Percentiles rank a stretch among this genome's conserved stretches.
Conservation (phyloP, 768 basidiomycete genomes). For the Amanita thiersii region DNA sequence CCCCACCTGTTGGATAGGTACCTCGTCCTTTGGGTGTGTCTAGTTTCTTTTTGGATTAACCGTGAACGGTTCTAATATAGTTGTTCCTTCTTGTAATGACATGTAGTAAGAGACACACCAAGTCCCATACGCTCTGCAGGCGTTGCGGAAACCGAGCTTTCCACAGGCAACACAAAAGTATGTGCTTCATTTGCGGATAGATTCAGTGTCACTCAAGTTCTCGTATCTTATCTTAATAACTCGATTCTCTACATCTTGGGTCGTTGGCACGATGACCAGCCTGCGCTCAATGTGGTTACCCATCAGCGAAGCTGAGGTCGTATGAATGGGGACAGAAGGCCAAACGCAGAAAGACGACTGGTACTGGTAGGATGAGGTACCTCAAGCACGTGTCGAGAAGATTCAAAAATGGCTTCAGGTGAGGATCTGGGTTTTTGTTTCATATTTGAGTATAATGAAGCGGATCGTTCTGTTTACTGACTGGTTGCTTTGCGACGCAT, state of each 20-base stretch:
- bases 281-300: slow-evolving; percentile 95
- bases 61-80: slow-evolving; percentile 1
- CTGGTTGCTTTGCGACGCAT: too few relatives aligned
- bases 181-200: slow-evolving; percentile 19
- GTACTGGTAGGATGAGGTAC: slow-evolving; percentile 92
- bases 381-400: slow-evolving; percentile 88
- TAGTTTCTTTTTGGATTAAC: neutral
- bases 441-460: too few relatives aligned
- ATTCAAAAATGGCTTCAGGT: slow-evolving; percentile 99
- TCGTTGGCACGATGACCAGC: slow-evolving; percentile 32
- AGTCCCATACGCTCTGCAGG: slow-evolving; percentile 95
- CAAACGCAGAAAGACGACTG: slow-evolving; percentile 99
- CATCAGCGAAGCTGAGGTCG: slow-evolving; percentile 89
- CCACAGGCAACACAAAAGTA: slow-evolving; percentile 98
- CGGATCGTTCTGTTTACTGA: too few relatives aligned
- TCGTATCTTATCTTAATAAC: slow-evolving; percentile 2
- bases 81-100: slow-evolving; percentile 3
- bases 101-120: slow-evolving; percentile 90
- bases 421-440: slow-evolving; percentile 12
- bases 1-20: slow-evolving; percentile 45
- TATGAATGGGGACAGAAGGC: slow-evolving; percentile 99
- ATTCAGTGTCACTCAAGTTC: neutral
- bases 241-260: slow-evolving; percentile 2
- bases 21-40: slow-evolving; percentile 91
- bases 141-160: slow-evolving; percentile 94